Evolutionary conservation across 345 rosid genomes (phyloP), one percentile per base, ranked within the genome.

Genomic region (Pugionium cornutum): DNA sequence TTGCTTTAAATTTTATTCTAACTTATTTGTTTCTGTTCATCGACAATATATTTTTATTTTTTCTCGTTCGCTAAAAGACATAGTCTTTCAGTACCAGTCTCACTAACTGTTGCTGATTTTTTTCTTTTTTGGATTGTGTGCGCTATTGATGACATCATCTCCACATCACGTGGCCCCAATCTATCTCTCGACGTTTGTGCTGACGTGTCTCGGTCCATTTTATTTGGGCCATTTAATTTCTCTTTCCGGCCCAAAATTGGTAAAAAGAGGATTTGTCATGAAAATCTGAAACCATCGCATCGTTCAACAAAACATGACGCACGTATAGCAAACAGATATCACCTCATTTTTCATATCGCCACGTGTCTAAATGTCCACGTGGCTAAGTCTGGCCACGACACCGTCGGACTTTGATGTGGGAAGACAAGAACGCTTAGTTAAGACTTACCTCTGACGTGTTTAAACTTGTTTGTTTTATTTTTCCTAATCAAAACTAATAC

Each of bases 401-500:
- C 26, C 56, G 3, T 53, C 42, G 34, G 36, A 53, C 34, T 39
- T 2, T 58, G 4, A 31, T 49, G 72, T 68, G 65, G 35, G 62
- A 0, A 47, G 49, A 31, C 6, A 47, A 49, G 2, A 41, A 51
- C 46, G 41, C 37, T 32, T 50, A 48, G 6, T 39, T 47, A 36
- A 35, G 26, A 7, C 35, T 46, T 11, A 58, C 25, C 43, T 18
- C 7, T 68, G 35, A 9, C 49, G 49, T 32, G 34, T 30, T 64
- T 68, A 18, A 58, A 0, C 46, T 39, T 4, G 2, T 8, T 11
- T 5, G 9, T 4, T 11, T 37, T 1, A 32, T n/a, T 10, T 64
- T 52, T 1, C 28, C 7, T 10, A 11, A 31, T 34, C 30, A 41
- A 9, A 29, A 41, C 52, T 57, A 37, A n/a, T 53, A 66, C 53